phyloP scores from a whole-genome alignment of 805 yeast genomes.

The Pichia californica region DNA sequence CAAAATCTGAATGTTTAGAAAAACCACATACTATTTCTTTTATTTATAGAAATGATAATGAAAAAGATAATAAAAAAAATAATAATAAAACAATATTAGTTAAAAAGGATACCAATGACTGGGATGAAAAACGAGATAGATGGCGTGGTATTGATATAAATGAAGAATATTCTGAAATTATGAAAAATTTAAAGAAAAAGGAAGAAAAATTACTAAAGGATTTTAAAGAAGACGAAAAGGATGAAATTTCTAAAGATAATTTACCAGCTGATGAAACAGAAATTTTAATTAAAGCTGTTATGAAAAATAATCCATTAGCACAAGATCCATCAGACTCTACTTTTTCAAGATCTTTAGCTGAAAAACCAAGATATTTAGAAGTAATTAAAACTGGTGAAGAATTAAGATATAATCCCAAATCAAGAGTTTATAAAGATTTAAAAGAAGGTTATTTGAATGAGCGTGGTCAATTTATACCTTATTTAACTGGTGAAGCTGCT shows the following conservation, averaged over 20 bases:
- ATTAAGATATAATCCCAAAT: slow-evolving; percentile 48
- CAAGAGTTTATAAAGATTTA: slow-evolving; percentile 34
- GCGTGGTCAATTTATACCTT: slow-evolving; percentile 46
- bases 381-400: slow-evolving; percentile 39
- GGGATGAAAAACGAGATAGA: slow-evolving; percentile 70
- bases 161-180: slow-evolving; percentile 49
- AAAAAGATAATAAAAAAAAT: slow-evolving; percentile 4
- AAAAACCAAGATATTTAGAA: slow-evolving; percentile 64
- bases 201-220: slow-evolving; percentile 24
- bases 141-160: slow-evolving; percentile 72
- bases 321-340: slow-evolving; percentile 24
- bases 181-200: slow-evolving; percentile 40
- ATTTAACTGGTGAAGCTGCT: slow-evolving; percentile 50
- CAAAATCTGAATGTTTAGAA: slow-evolving; percentile 50
- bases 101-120: slow-evolving; percentile 34
- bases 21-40: slow-evolving; percentile 41
- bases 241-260: background rate
- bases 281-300: slow-evolving; percentile 6
- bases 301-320: slow-evolving; percentile 12
- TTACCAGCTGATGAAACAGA: slow-evolving; percentile 16
- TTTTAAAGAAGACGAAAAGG: background rate
- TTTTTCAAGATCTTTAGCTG: slow-evolving; percentile 61
- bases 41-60: slow-evolving; percentile 22
- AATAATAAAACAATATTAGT: slow-evolving; percentile 9
- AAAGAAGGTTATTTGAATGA: slow-evolving; percentile 30